Base-by-base conservation (phyloP, 225 moss, liverwort and hornwort genomes). In the Pseudisothecium myosuroides region DNA sequence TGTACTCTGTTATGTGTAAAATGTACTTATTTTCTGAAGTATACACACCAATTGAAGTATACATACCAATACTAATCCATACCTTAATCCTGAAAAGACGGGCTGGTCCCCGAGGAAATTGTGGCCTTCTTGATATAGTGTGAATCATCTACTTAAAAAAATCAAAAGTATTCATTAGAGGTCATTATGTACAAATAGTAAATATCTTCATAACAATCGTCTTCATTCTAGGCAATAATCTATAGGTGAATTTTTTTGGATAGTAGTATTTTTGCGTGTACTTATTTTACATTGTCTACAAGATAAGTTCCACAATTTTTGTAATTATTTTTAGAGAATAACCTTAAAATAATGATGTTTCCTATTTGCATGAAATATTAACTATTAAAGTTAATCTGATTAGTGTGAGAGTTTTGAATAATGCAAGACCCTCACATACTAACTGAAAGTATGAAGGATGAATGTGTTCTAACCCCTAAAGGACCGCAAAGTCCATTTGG, bases 321-420 rank as follows among this genome's bases (percentile, higher is more conserved):
- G n/a, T 65, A 0, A 3, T 2, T 67, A 12, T 14, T 41, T 41
- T 24, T 14, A 4, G 1, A 69, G 1, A 14, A 0, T 69, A 23
- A 24, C 0, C 1, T 41, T 0, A 5, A 2, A 0, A 7, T 4
- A 71, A 3, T 9, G 15, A 41, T 41, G 26, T 15, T 41, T 71
- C 1, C 3, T 41, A 41, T 5, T 71, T 41, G 9, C 3, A 1
- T 71, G 9, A 15, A 2, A 27, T 41, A 15, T 41, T 26, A 12
- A 15, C 15, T 72, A 72, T 3, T 72, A 3, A 7, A 45, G 10
- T 10, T 29, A 18, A 45, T 17, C 45, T 3, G 2, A 73, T 29
- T 29, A 28, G 7, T 73, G 17, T 14, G 41, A 73, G 43, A 27
- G 10, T n/a, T 28, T 73, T 73, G 45, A 73, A 73, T 10, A 10